Percentiles rank a stretch among this genome's conserved stretches.
phyloP scores from a whole-genome alignment of 2,329 filamentous ascomycete species.

The Nigrospora osmanthi region DNA sequence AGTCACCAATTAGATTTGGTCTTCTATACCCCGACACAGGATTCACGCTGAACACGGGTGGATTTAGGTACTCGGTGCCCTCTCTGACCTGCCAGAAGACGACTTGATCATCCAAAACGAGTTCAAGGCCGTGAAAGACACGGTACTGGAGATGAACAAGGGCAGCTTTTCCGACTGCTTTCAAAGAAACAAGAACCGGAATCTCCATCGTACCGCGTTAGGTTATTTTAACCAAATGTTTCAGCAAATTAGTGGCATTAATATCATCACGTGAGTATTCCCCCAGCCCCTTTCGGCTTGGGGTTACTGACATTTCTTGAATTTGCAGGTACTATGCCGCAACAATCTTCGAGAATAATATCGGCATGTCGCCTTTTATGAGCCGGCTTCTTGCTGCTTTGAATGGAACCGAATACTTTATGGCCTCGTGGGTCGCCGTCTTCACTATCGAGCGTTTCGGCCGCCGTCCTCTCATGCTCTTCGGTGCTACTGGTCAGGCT shows the following conservation, averaged over 20 bases:
- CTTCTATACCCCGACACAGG: no score
- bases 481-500: no score
- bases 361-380: conserved; percentile 34
- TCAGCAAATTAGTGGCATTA: conserved; percentile 1
- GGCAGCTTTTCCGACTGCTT: conserved; percentile 1
- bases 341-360: conserved; percentile 27
- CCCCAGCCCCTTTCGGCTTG: no score
- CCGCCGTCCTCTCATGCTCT: conserved; percentile 39
- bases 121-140: conserved; percentile 1
- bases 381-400: conserved; percentile 48
- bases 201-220: not conserved
- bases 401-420: conserved; percentile 35
- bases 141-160: not conserved
- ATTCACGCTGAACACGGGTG: no score
- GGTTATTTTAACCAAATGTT: conserved; percentile 2
- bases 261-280: not conserved
- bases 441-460: conserved; percentile 43
- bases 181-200: conserved; percentile 1
- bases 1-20: no score
- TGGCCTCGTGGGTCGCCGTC: conserved; percentile 28
- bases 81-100: not conserved
- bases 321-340: not conserved
- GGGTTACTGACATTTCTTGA: no score
- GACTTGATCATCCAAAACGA: not conserved
- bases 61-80: not conserved